These are phyloP conservation scores for Elaeis oleifera DNA, from an alignment of 202 grass and related monocot species.

Conservation along the genomic window DNA sequence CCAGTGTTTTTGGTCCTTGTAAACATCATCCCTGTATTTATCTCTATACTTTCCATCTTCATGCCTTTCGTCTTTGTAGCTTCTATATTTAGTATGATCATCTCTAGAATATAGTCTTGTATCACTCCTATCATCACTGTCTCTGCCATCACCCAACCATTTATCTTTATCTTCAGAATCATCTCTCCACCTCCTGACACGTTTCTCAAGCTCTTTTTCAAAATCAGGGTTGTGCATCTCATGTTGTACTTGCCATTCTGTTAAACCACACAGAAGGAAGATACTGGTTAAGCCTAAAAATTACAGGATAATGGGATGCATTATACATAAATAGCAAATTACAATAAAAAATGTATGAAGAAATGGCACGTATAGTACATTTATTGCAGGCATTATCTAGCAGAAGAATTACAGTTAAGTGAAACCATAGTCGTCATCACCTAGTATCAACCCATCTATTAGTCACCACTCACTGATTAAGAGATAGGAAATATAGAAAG, in stretches of 20 bases:
- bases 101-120: conserved; percentile 50
- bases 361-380: no score
- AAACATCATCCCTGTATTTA: conserved; percentile 54
- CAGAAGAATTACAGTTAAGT: no score
- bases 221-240: conserved; percentile 24
- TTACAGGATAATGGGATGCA: neutral
- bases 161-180: conserved; percentile 63
- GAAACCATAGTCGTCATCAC: no score
- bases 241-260: conserved; percentile 44
- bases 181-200: conserved; percentile 37
- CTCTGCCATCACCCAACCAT: conserved; percentile 45
- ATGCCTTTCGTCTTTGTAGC: conserved; percentile 59
- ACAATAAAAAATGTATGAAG: no score
- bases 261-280: conserved; percentile 13
- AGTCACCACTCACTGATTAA: no score
- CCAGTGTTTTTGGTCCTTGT: conserved; percentile 54
- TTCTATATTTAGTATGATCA: conserved; percentile 61
- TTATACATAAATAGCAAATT: no score
- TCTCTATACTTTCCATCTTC: conserved; percentile 73
- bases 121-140: conserved; percentile 57
- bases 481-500: no score
- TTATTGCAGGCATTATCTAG: no score
- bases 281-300: conserved; percentile 10
- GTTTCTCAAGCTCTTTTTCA: conserved; percentile 41
- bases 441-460: no score